Percentiles rank a stretch among this genome's conserved stretches.
Evolutionary conservation across 805 yeast species (phyloP).

Genomic region (Yarrowia divulgata): DNA sequence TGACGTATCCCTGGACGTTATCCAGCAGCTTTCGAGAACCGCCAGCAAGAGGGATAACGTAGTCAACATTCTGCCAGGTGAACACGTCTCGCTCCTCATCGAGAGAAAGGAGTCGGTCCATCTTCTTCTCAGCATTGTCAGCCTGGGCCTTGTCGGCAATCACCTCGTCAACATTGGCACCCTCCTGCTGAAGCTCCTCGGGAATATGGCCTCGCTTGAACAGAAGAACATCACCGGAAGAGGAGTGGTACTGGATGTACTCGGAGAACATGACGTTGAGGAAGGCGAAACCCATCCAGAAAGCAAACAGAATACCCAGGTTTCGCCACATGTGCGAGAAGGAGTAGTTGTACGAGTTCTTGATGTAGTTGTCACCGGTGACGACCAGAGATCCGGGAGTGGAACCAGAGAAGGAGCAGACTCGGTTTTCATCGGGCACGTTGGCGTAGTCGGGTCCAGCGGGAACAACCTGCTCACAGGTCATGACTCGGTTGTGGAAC

Average conservation of each 20-base stretch:
- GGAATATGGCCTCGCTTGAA: constrained; percentile 52
- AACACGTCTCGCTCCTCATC: constrained; percentile 48
- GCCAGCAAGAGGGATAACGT: constrained; percentile 58
- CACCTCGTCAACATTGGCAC: constrained; percentile 45
- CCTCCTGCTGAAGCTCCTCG: constrained; percentile 48
- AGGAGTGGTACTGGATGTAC: constrained; percentile 48
- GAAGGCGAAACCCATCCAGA: constrained; percentile 52
- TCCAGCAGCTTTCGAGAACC: constrained; percentile 53
- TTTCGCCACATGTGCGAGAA: constrained; percentile 80
- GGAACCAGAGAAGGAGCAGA: constrained; percentile 71
- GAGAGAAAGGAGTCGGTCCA: constrained; percentile 45
- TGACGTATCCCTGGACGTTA: constrained; percentile 72
- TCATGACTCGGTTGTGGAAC: constrained; percentile 63
- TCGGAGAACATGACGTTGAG: constrained; percentile 50
- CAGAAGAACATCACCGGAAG: constrained; percentile 49
- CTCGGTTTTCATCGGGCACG: constrained; percentile 52
- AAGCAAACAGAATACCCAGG: constrained; percentile 69
- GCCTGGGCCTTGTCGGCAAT: constrained; percentile 45
- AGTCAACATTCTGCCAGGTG: constrained; percentile 69
- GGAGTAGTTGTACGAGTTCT: constrained; percentile 57
- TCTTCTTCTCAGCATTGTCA: constrained; percentile 45
- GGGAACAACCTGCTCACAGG: constrained; percentile 66
- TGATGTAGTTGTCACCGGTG: constrained; percentile 65
- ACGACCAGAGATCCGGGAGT: constrained; percentile 61
- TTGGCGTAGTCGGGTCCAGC: constrained; percentile 61